phyloP scores from a whole-genome alignment of 2,329 filamentous ascomycete genomes.

The Clarireedia homoeocarpa region DNA sequence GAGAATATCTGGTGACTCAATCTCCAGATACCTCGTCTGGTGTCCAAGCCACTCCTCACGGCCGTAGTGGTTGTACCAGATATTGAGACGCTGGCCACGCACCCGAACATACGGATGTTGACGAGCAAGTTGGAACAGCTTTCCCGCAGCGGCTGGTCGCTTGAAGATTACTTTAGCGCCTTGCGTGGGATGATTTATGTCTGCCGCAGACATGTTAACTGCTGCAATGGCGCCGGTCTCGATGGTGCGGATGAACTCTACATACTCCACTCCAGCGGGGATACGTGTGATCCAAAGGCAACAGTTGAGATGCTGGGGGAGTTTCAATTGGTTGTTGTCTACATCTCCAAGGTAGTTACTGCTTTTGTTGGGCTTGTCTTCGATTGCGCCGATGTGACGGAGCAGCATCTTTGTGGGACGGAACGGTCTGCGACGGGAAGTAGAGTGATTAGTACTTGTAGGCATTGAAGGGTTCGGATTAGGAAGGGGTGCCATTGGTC shows the following conservation, averaged over 20 bases:
- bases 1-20: not conserved
- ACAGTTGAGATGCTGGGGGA: conserved; percentile 18
- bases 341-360: conserved; percentile 3
- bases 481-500: too few species aligned
- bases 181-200: not conserved
- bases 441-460: not conserved
- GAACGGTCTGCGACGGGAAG: not conserved
- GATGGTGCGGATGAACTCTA: conserved; percentile 8
- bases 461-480: not conserved
- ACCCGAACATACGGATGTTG: not conserved
- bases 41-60: not conserved
- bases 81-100: not conserved
- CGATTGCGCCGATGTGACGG: not conserved
- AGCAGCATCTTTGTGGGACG: conserved; percentile 6
- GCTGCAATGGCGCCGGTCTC: not conserved
- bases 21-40: conserved; percentile 2
- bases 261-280: conserved; percentile 4
- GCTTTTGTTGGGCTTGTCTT: not conserved
- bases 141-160: not conserved
- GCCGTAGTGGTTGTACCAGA: conserved; percentile 8
- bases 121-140: not conserved
- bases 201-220: not conserved
- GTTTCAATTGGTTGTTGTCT: conserved; percentile 1
- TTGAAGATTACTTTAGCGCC: conserved; percentile 2
- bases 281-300: conserved; percentile 18